phyloP scores from a whole-genome alignment of 2,329 filamentous ascomycete species.

The Alternaria sp. region DNA sequence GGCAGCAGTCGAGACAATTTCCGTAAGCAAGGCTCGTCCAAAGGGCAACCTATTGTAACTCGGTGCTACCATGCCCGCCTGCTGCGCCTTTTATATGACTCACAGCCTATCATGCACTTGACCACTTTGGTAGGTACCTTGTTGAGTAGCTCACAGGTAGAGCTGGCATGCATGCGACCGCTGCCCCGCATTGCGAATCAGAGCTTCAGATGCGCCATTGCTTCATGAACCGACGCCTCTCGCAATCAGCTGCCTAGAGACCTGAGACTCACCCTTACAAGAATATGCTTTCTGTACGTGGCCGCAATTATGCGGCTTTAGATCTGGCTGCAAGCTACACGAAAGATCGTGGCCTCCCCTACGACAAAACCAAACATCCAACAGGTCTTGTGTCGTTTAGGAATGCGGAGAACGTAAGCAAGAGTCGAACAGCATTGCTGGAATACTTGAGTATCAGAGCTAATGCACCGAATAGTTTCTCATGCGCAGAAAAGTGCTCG shows the following conservation, averaged over 20 bases:
- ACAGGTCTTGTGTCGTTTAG: slow-evolving; percentile 4
- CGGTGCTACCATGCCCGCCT: not conserved
- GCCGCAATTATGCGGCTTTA: slow-evolving; percentile 7
- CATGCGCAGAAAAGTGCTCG: slow-evolving; percentile 2
- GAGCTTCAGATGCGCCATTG: not conserved
- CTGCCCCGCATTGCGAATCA: slow-evolving; percentile 6
- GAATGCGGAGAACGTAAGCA: slow-evolving; percentile 6
- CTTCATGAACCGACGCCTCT: not conserved
- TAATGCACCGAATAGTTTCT: not conserved
- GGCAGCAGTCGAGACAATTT: slow-evolving; percentile 3
- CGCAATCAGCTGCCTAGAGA: not conserved
- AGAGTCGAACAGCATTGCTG: not conserved
- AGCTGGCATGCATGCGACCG: not conserved
- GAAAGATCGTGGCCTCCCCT: slow-evolving; percentile 4
- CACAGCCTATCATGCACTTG: not conserved
- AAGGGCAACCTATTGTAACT: not conserved
- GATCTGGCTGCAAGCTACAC: slow-evolving; percentile 8
- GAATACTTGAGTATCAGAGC: not conserved
- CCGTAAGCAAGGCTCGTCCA: not conserved
- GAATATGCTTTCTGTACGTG: slow-evolving; percentile 5
- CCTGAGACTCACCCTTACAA: not conserved
- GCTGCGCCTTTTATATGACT: not conserved
- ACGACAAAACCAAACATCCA: not conserved
- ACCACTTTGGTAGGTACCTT: not conserved
- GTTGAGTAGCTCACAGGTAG: not conserved